A percentile compares a stretch with the other conserved stretches of the same genome.
phyloP scores from a whole-genome alignment of 805 yeast genomes.

The Limtongia smithiae region DNA sequence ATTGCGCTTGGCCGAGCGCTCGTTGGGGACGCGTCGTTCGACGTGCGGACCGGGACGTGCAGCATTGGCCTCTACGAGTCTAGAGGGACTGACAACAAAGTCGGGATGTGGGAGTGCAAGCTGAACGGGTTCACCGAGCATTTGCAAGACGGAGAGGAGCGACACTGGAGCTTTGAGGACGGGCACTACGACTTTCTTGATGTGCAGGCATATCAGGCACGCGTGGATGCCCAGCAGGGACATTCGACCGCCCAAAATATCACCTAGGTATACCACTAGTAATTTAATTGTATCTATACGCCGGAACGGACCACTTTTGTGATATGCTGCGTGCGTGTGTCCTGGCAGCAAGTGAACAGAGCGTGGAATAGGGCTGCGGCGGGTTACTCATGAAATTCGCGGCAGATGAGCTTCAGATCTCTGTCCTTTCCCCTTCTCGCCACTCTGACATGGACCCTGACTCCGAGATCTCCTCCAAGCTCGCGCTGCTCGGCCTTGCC shows the following conservation, averaged over 20 bases:
- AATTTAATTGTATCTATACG: no score
- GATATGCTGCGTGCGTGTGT: no score
- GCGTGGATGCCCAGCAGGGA: background rate
- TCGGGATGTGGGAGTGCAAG: slow-evolving; percentile 53
- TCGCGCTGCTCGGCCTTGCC: slow-evolving; percentile 25
- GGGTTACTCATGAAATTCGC: no score
- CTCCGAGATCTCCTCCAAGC: background rate
- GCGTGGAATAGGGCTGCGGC: no score
- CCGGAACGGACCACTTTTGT: no score
- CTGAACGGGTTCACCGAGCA: slow-evolving; percentile 74
- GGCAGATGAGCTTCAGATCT: no score
- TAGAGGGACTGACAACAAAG: slow-evolving; percentile 29
- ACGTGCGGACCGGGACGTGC: slow-evolving; percentile 77
- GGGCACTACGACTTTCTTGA: slow-evolving; percentile 28
- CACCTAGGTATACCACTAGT: no score
- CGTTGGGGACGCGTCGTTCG: slow-evolving; percentile 49
- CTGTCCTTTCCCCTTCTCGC: no score
- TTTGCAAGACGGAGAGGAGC: slow-evolving; percentile 76
- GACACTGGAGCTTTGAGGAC: slow-evolving; percentile 84
- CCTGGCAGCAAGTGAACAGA: no score
- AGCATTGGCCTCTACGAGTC: slow-evolving; percentile 63
- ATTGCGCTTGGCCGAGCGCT: slow-evolving; percentile 82
- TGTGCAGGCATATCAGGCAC: slow-evolving; percentile 16
- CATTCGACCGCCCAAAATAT: no score
- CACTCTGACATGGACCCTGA: no score